phyloP scores from a whole-genome alignment of 441 rosid species.

The Eruca vesicaria region DNA sequence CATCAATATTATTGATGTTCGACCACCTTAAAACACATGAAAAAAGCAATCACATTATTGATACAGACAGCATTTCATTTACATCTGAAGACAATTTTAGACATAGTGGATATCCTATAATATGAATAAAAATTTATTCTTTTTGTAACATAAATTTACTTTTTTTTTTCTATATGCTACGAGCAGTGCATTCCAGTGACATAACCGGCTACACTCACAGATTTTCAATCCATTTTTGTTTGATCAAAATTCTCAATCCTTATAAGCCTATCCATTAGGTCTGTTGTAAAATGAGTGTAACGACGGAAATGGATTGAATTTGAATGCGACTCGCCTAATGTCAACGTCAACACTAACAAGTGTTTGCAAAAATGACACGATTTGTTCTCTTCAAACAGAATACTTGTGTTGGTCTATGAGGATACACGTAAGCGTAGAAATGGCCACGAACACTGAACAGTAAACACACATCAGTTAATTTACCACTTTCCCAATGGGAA shows the following conservation, averaged over 20 bases:
- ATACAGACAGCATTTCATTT: too few relatives aligned
- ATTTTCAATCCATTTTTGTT: too few relatives aligned
- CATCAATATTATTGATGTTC: conserved; percentile 82
- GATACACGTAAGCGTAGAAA: conserved; percentile 13
- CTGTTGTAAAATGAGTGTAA: neutral
- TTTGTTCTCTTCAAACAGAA: neutral
- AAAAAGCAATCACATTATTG: neutral
- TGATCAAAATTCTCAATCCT: too few relatives aligned
- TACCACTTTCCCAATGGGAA: neutral
- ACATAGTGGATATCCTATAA: neutral
- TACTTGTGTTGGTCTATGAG: neutral
- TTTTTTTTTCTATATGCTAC: neutral
- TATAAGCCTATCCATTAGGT: neutral
- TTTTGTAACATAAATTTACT: too few relatives aligned
- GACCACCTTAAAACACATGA: conserved; percentile 55
- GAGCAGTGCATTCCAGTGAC: neutral
- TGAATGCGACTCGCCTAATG: neutral
- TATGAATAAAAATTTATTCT: too few relatives aligned
- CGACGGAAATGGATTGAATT: neutral
- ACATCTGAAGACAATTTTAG: neutral
- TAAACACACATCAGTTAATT: neutral
- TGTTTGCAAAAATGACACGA: neutral
- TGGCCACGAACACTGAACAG: conserved; percentile 6
- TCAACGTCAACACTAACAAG: neutral
- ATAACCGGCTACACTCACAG: neutral